Conservation (phyloP, 1,284 basidiomycete species). For the Phellopilus nigrolimitatus region DNA sequence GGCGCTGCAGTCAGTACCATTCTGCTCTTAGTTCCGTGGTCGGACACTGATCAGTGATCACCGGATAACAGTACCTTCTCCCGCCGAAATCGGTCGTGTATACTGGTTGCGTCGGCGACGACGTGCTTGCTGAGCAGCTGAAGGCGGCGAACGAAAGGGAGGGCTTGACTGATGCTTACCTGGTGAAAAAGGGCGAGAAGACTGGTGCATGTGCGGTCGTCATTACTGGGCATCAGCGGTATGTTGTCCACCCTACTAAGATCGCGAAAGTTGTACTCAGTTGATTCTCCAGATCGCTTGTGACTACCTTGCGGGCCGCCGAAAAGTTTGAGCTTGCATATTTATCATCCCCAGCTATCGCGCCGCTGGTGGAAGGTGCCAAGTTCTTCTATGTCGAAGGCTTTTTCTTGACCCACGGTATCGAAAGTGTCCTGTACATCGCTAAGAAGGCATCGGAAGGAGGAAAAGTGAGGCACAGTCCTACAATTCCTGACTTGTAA, state of each 20-base stretch:
- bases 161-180: constrained; percentile 86
- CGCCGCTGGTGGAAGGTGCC: constrained; percentile 74
- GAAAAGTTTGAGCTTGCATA: constrained; percentile 85
- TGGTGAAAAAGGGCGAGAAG: constrained; percentile 80
- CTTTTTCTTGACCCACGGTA: constrained; percentile 95
- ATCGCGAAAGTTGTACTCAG: no score
- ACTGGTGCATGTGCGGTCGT: constrained; percentile 98
- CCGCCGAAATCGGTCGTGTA: constrained; percentile 92
- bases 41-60: not conserved
- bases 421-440: constrained; percentile 70
- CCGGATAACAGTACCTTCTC: constrained; percentile 69
- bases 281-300: constrained; percentile 73
- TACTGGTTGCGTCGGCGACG: constrained; percentile 92
- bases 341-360: constrained; percentile 73
- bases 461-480: constrained; percentile 65
- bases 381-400: constrained; percentile 95
- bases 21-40: constrained; percentile 6
- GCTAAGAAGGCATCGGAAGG: constrained; percentile 76
- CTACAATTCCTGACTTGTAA: not conserved
- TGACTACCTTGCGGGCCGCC: constrained; percentile 87
- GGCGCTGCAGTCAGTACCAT: constrained; percentile 85
- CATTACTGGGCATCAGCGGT: constrained; percentile 92
- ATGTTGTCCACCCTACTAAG: constrained; percentile 23
- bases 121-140: constrained; percentile 86
- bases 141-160: constrained; percentile 92